Evolutionary conservation across 371 early-diverging fungal species (phyloP), one percentile per base, ranked within the genome.

Genomic region (Capniomyces stellatus): DNA sequence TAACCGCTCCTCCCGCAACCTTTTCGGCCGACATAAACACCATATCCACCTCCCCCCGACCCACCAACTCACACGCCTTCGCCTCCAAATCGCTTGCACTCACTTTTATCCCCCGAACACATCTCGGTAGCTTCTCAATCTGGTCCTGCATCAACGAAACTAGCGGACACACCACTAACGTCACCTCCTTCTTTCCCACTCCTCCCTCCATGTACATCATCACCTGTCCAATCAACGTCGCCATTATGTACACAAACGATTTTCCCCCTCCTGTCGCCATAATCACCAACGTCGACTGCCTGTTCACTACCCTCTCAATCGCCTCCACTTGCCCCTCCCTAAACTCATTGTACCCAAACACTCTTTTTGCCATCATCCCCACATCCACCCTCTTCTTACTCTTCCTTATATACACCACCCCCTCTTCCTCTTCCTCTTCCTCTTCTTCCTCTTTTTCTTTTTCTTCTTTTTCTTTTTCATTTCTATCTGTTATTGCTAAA

Each of bases 121-220:
- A 73, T 10, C 67, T 58, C 0, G 81, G 77, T 27, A 89, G 58
- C 56, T 74, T 73, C 23, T 72, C 71, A 35, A 89, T 67, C 69
- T 89, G 89, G 60, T 89, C 90, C 28, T 82, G 74, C 71, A 88
- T 86, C 15, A 89, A 73, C 3, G 83, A 76, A 29, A 89, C 72
- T 53, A 82, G 74, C 2, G 90, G 90, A n/a, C 80, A 79, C 13
- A 89, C 70, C 13, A 89, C 85, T 39, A 87, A 57, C 12, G 81
- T 79, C 35, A 84, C 46, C 12, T 60, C 55, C 0, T 60, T 55
- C 28, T 55, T 55, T 10, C n/a, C n/a, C n/a, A n/a, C n/a, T n/a
- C n/a, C n/a, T n/a, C n/a, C n/a, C n/a, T n/a, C n/a, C n/a, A n/a
- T n/a, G n/a, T n/a, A n/a, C n/a, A n/a, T n/a, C n/a, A 54, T 46